Conservation (phyloP, 2,329 filamentous ascomycete genomes). For the Hypoxylon rubiginosum region DNA sequence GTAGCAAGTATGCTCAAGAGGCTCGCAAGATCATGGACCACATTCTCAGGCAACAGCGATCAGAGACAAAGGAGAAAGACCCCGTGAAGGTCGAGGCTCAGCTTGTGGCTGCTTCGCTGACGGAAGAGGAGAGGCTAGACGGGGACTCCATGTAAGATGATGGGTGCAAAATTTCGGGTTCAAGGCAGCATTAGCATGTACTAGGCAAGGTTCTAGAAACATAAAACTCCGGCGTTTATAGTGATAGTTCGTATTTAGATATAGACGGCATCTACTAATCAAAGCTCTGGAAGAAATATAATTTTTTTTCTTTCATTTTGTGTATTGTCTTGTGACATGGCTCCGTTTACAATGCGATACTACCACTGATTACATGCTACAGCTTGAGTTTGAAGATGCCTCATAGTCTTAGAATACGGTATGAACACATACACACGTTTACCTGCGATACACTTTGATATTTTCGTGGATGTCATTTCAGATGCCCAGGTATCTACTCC, state of each 20-base stretch:
- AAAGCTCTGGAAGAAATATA: neutral
- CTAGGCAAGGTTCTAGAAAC: neutral
- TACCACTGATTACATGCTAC: no score
- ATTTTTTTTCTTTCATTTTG: neutral
- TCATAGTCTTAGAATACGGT: no score
- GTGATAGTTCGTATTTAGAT: neutral
- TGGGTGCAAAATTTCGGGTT: neutral
- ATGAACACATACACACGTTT: no score
- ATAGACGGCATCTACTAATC: neutral
- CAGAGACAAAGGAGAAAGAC: conserved; percentile 1
- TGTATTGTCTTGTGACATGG: neutral
- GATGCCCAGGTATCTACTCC: no score
- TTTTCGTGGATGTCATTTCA: no score
- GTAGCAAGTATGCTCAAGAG: conserved; percentile 1
- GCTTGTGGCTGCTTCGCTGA: neutral
- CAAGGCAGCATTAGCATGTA: neutral
- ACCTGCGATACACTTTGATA: no score
- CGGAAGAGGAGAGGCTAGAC: conserved; percentile 1
- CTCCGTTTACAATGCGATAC: neutral
- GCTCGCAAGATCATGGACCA: conserved; percentile 7
- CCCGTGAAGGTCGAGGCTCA: conserved; percentile 1
- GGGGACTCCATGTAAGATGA: neutral
- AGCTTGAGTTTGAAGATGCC: no score
- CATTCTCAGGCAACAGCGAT: neutral
- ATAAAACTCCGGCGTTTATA: neutral